phyloP scores from a whole-genome alignment of 345 rosid species.

The Acer campestre region DNA sequence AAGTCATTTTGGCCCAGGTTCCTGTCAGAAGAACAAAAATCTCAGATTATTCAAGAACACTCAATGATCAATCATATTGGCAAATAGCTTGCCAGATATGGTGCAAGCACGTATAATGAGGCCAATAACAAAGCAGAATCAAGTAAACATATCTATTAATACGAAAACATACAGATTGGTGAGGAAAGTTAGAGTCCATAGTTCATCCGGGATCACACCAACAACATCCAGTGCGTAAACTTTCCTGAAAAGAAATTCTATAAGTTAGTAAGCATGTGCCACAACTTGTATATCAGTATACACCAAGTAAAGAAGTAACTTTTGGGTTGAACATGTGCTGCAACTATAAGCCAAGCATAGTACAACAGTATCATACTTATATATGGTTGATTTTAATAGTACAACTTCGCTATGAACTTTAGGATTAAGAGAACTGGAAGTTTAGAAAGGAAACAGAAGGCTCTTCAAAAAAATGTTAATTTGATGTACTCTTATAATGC shows the following conservation, averaged over 20 bases:
- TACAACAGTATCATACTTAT: too few relatives aligned
- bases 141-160: neutral
- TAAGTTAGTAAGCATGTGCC: neutral
- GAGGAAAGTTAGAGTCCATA: conserved; percentile 51
- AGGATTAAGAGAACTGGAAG: too few relatives aligned
- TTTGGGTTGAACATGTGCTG: too few relatives aligned
- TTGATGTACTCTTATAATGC: too few relatives aligned
- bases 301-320: neutral
- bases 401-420: too few relatives aligned
- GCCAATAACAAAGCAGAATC: too few relatives aligned
- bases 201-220: conserved; percentile 53
- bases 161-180: conserved; percentile 41
- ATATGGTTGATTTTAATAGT: too few relatives aligned
- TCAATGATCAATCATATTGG: neutral
- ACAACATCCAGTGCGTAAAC: conserved; percentile 36
- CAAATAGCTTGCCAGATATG: neutral
- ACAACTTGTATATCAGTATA: neutral
- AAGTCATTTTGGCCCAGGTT: conserved; percentile 48
- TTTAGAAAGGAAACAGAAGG: too few relatives aligned
- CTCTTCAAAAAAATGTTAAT: too few relatives aligned
- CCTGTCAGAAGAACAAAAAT: conserved; percentile 30
- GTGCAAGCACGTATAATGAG: neutral
- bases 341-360: too few relatives aligned
- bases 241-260: conserved; percentile 31
- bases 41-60: neutral